phyloP scores from a whole-genome alignment of 257 asterid genomes.

The Penstemon davidsonii region DNA sequence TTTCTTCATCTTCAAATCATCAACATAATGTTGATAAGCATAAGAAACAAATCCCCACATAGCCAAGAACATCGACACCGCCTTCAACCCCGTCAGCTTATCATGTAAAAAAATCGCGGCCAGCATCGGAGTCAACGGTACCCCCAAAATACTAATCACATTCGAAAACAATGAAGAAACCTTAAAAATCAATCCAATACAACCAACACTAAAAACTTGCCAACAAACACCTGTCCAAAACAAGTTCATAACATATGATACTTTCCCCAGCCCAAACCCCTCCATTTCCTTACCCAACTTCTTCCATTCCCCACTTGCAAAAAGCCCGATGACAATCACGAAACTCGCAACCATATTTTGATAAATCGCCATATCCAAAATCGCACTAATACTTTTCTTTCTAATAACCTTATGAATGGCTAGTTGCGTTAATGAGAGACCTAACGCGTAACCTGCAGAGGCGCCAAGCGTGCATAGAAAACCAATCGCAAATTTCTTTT shows the following conservation, averaged over 20 bases:
- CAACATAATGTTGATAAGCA: constrained; percentile 69
- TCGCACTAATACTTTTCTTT: constrained; percentile 35
- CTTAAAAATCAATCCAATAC: constrained; percentile 56
- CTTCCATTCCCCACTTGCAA: constrained; percentile 69
- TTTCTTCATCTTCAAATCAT: constrained; percentile 44
- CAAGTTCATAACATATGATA: constrained; percentile 54
- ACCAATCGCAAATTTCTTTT: constrained; percentile 35
- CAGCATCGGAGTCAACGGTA: constrained; percentile 67
- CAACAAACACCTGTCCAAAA: constrained; percentile 61
- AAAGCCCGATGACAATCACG: constrained; percentile 41
- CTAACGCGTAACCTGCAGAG: constrained; percentile 49
- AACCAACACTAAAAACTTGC: constrained; percentile 57
- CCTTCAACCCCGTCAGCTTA: constrained; percentile 55
- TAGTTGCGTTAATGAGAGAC: constrained; percentile 51
- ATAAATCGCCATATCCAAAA: constrained; percentile 43
- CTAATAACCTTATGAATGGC: constrained; percentile 47
- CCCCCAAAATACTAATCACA: constrained; percentile 60
- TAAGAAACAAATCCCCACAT: constrained; percentile 79
- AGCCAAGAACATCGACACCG: constrained; percentile 58
- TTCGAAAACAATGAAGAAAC: constrained; percentile 70
- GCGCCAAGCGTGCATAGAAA: constrained; percentile 52
- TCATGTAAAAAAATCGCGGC: constrained; percentile 60
- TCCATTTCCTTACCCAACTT: constrained; percentile 50
- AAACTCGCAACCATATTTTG: constrained; percentile 36
- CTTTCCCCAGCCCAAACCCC: constrained; percentile 44